Conservation (phyloP, 345 rosid species). For the Rhizophora apiculata region DNA sequence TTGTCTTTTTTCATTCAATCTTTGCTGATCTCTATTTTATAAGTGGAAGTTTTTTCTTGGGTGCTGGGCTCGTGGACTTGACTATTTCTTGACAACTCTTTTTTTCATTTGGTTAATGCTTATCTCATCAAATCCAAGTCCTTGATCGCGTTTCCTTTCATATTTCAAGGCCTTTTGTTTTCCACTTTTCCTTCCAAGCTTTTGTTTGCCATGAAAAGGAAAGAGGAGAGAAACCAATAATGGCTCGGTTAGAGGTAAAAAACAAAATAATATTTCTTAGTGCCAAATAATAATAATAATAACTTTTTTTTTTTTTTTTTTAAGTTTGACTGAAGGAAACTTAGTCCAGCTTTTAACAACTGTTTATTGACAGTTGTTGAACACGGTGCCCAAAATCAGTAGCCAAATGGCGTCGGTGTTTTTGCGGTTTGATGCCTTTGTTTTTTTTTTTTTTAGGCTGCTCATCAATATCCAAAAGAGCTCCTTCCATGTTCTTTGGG, state of each 20-base stretch:
- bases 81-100: background rate
- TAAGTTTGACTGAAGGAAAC: constrained; percentile 20
- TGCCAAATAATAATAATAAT: no score
- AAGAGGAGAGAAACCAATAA: background rate
- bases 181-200: background rate
- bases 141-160: constrained; percentile 6
- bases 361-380: constrained; percentile 20
- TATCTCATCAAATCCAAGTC: background rate
- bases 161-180: background rate
- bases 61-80: background rate
- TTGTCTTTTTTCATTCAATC: no score
- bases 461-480: constrained; percentile 6
- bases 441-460: no score
- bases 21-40: background rate
- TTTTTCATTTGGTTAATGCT: background rate
- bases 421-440: background rate
- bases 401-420: background rate
- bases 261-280: background rate
- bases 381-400: constrained; percentile 37
- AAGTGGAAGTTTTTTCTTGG: background rate
- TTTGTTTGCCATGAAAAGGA: background rate
- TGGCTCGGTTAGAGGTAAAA: no score
- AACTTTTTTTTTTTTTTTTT: no score
- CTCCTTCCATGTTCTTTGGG: no score
- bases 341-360: constrained; percentile 17